Percentiles rank a stretch among this genome's conserved stretches.
These are phyloP conservation scores for Monosporozyma servazzii DNA, from an alignment of 805 yeast species.

Conservation along the genomic window DNA sequence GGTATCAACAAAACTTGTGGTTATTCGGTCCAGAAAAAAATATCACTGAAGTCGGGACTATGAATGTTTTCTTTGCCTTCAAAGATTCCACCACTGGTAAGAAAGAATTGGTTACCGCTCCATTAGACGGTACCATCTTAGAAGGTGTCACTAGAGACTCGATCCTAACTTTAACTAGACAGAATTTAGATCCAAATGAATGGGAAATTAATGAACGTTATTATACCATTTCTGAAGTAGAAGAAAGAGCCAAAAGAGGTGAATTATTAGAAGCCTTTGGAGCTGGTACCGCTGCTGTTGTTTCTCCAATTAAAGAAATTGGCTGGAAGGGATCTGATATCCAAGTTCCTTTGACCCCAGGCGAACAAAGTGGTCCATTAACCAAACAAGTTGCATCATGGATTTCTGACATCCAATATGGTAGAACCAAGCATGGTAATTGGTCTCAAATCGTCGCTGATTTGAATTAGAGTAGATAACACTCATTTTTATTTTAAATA, in stretches of 20 bases:
- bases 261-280: constrained; percentile 92
- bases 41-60: constrained; percentile 95
- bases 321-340: constrained; percentile 71
- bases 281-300: constrained; percentile 96
- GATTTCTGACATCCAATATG: constrained; percentile 88
- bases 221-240: constrained; percentile 72
- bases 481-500: not conserved
- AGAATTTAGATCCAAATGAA: constrained; percentile 60
- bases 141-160: constrained; percentile 97
- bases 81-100: constrained; percentile 65
- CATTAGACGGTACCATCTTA: constrained; percentile 92
- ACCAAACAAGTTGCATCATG: constrained; percentile 73
- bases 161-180: constrained; percentile 65
- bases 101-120: constrained; percentile 90
- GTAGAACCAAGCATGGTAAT: constrained; percentile 56
- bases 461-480: constrained; percentile 7
- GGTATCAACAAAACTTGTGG: constrained; percentile 96
- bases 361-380: constrained; percentile 69
- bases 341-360: constrained; percentile 68
- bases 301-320: constrained; percentile 83
- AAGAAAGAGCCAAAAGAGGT: constrained; percentile 67
- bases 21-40: constrained; percentile 82
- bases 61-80: constrained; percentile 90
- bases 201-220: constrained; percentile 83
- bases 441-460: constrained; percentile 37